Evolutionary conservation across 306 rosid species (phyloP).

Genomic region (Astragalus membranaceus): DNA sequence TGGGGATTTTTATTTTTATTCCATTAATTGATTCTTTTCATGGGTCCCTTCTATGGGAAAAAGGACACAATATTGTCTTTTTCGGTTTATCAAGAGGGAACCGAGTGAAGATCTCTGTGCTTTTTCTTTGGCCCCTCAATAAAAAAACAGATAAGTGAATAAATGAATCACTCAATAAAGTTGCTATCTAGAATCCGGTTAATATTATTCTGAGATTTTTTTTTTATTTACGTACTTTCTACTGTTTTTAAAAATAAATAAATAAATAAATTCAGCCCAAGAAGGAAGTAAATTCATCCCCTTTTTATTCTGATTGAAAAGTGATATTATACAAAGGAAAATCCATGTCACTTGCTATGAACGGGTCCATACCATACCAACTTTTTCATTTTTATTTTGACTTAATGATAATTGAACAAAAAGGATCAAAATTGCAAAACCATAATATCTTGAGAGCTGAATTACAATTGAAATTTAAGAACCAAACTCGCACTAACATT

Average conservation of each 20-base stretch:
- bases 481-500: too few species aligned
- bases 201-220: not conserved
- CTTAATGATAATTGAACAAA: too few species aligned
- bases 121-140: conserved; percentile 37
- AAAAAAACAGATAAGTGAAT: conserved; percentile 31
- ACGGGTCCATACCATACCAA: conserved; percentile 21
- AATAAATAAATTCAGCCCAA: conserved; percentile 9
- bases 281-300: conserved; percentile 24
- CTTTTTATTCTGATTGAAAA: conserved; percentile 22
- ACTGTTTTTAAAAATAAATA: not conserved
- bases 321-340: conserved; percentile 14
- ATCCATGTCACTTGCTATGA: conserved; percentile 15
- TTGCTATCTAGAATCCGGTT: conserved; percentile 1
- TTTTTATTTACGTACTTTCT: not conserved
- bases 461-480: too few species aligned
- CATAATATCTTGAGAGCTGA: too few species aligned
- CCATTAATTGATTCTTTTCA: conserved; percentile 29
- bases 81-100: conserved; percentile 37
- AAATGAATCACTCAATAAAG: conserved; percentile 28
- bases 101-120: conserved; percentile 30
- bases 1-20: conserved; percentile 15
- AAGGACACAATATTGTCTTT: conserved; percentile 38
- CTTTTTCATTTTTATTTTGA: not conserved
- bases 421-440: not conserved
- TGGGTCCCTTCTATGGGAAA: conserved; percentile 27